phyloP scores from a whole-genome alignment of 139 green algal species.

The Chlorella sp. region DNA sequence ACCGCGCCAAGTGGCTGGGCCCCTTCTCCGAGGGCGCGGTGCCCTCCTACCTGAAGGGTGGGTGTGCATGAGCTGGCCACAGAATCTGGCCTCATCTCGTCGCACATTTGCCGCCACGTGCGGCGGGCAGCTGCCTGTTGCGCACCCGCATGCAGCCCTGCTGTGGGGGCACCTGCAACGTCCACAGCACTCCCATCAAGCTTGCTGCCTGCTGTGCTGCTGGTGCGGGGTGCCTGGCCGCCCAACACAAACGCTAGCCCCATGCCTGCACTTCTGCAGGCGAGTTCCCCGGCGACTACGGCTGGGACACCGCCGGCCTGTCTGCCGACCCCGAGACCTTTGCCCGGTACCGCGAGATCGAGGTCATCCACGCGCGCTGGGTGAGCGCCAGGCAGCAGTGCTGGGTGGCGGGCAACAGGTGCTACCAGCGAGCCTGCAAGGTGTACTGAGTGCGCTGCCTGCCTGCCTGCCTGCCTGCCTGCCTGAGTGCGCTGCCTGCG shows the following conservation, averaged over 20 bases:
- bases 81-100: neutral
- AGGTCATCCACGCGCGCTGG: conserved; percentile 91
- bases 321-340: conserved; percentile 88
- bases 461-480: too few relatives aligned
- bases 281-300: conserved; percentile 67
- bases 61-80: conserved; percentile 45
- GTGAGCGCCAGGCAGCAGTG: conserved; percentile 8
- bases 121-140: too few relatives aligned
- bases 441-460: neutral
- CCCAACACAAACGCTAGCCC: too few relatives aligned
- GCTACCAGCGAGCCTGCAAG: too few relatives aligned
- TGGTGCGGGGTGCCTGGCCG: too few relatives aligned
- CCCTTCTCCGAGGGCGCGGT: conserved; percentile 75
- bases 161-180: too few relatives aligned
- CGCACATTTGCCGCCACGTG: too few relatives aligned
- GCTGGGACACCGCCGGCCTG: conserved; percentile 84
- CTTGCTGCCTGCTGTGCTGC: too few relatives aligned
- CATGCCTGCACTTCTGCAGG: neutral
- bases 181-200: too few relatives aligned
- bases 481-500: too few relatives aligned
- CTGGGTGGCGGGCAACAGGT: too few relatives aligned
- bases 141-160: too few relatives aligned
- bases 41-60: conserved; percentile 65
- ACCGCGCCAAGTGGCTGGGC: conserved; percentile 87
- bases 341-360: conserved; percentile 77